Conservation (phyloP, 2,329 filamentous ascomycete species). For the Claviceps spartinae region DNA sequence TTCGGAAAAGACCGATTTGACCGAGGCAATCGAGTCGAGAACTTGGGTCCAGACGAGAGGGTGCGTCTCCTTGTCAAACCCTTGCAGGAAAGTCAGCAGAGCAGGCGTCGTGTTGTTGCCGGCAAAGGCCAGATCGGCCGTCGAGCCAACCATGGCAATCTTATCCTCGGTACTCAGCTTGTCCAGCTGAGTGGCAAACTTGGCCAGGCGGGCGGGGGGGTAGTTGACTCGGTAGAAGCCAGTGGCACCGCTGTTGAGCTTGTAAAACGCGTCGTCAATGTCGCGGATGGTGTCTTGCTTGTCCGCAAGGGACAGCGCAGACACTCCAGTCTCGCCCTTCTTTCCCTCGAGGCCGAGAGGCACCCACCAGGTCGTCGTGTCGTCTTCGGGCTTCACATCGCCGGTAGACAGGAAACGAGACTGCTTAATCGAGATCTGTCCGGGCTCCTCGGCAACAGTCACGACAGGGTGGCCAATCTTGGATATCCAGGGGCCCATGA, state of each 20-base stretch:
- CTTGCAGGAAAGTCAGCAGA: slow-evolving; percentile 69
- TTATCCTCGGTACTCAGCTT: slow-evolving; percentile 76
- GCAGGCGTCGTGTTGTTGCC: slow-evolving; percentile 73
- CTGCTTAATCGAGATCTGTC: slow-evolving; percentile 72
- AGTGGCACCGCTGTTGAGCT: slow-evolving; percentile 78
- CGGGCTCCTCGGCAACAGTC: slow-evolving; percentile 70
- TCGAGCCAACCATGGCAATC: slow-evolving; percentile 83
- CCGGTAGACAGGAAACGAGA: slow-evolving; percentile 83
- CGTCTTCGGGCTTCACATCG: slow-evolving; percentile 81
- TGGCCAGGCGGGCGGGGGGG: slow-evolving; percentile 66
- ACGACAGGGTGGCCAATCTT: slow-evolving; percentile 92
- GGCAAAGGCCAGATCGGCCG: slow-evolving; percentile 75
- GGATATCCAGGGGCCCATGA: slow-evolving; percentile 92
- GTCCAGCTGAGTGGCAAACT: slow-evolving; percentile 64
- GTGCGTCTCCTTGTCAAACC: slow-evolving; percentile 69
- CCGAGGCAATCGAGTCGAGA: slow-evolving; percentile 57
- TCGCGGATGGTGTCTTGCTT: slow-evolving; percentile 67
- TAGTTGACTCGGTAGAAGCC: slow-evolving; percentile 92
- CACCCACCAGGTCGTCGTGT: slow-evolving; percentile 90
- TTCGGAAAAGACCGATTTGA: slow-evolving; percentile 75
- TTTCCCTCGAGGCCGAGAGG: slow-evolving; percentile 77
- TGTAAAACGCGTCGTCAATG: slow-evolving; percentile 73
- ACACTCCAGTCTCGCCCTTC: slow-evolving; percentile 45
- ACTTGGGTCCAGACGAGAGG: slow-evolving; percentile 86
- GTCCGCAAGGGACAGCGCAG: slow-evolving; percentile 54